phyloP scores from a whole-genome alignment of 257 asterid species.

The Paulownia fortunei region DNA sequence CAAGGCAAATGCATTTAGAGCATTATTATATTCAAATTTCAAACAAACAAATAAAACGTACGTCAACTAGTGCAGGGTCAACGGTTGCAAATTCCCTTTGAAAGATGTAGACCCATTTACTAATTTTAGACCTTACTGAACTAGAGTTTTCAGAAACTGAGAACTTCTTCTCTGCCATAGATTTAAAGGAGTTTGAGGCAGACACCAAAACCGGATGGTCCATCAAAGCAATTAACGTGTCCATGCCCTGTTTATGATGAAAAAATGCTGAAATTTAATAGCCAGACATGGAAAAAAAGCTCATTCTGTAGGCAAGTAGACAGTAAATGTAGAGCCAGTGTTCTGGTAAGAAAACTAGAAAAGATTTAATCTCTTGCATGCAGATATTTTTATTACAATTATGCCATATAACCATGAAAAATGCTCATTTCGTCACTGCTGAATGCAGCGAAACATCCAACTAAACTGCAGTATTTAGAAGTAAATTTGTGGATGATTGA shows the following conservation, averaged over 20 bases:
- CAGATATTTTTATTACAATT: background rate
- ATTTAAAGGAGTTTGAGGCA: slow-evolving; percentile 61
- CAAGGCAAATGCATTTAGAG: background rate
- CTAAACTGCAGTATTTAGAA: background rate
- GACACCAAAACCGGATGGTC: slow-evolving; percentile 73
- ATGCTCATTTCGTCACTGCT: slow-evolving; percentile 1
- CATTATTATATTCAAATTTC: background rate
- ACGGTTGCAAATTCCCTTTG: slow-evolving; percentile 96
- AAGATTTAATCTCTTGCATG: background rate
- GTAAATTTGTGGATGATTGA: slow-evolving; percentile 11
- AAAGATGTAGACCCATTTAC: slow-evolving; percentile 76
- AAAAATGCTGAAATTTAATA: slow-evolving; percentile 22
- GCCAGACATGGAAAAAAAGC: slow-evolving; percentile 6
- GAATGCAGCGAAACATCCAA: slow-evolving; percentile 10
- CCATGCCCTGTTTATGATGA: slow-evolving; percentile 54
- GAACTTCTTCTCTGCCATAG: slow-evolving; percentile 57
- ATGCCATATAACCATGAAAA: background rate
- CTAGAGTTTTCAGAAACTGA: slow-evolving; percentile 50
- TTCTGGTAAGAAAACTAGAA: slow-evolving; percentile 3
- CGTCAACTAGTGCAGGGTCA: slow-evolving; percentile 78
- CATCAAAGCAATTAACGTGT: slow-evolving; percentile 64
- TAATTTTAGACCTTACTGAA: slow-evolving; percentile 35
- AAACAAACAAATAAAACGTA: slow-evolving; percentile 44
- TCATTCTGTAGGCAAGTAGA: background rate
- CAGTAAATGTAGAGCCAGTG: slow-evolving; percentile 2